Conservation (phyloP, 2,329 filamentous ascomycete genomes). For the Metarhizium robertsii region DNA sequence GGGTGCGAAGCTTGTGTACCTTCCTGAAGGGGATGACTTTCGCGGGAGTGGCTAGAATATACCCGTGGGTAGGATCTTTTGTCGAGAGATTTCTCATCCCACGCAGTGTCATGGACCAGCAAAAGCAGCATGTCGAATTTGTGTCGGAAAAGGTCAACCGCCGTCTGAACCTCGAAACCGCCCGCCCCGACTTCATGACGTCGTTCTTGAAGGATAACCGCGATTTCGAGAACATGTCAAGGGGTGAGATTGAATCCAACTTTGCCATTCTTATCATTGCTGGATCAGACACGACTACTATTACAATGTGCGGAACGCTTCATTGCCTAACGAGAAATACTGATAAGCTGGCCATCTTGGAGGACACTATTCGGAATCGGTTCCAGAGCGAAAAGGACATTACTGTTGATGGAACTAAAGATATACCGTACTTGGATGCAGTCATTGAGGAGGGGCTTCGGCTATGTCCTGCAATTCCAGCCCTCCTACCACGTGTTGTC, state of each 20-base stretch:
- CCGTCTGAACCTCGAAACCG: neutral
- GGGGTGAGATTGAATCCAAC: neutral
- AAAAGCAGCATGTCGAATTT: neutral
- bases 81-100: neutral
- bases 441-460: neutral
- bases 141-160: neutral
- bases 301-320: neutral
- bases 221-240: neutral
- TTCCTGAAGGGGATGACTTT: slow-evolving; percentile 2
- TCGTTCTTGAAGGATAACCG: neutral
- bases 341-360: neutral
- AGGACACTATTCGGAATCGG: neutral
- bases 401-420: neutral
- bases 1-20: slow-evolving; percentile 12
- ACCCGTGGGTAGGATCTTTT: neutral
- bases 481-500: neutral
- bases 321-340: neutral
- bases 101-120: neutral
- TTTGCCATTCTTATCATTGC: neutral
- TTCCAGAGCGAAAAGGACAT: neutral
- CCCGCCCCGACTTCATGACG: neutral
- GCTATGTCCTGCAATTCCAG: neutral
- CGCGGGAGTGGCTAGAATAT: neutral
- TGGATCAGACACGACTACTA: neutral
- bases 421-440: neutral